These are phyloP conservation scores for Sugiyamaella floridensis DNA, from an alignment of 805 yeast genomes.

Conservation along the genomic window DNA sequence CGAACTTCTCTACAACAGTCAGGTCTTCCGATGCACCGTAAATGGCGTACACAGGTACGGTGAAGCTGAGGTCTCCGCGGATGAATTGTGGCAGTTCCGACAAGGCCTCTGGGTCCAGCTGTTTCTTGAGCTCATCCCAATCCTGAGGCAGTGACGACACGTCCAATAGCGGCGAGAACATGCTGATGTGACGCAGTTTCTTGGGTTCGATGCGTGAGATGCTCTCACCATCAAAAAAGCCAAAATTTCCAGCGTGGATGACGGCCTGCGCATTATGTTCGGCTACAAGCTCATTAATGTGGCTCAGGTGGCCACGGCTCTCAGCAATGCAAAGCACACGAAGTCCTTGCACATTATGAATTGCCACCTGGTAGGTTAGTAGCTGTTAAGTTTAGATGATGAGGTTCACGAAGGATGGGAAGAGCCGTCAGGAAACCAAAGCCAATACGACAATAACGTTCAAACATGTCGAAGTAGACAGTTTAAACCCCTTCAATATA, in stretches of 20 bases:
- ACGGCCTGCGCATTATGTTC: conserved; percentile 44
- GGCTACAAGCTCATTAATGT: conserved; percentile 44
- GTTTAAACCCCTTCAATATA: no score
- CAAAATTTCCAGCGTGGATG: conserved; percentile 73
- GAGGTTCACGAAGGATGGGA: neutral
- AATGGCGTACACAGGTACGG: conserved; percentile 68
- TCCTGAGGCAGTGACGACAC: conserved; percentile 43
- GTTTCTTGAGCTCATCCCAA: conserved; percentile 44
- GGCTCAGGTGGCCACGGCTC: conserved; percentile 45
- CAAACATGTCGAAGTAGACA: no score
- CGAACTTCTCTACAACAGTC: conserved; percentile 54
- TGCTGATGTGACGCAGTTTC: conserved; percentile 52
- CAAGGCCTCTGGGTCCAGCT: conserved; percentile 36
- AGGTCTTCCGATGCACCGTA: conserved; percentile 75
- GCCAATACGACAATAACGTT: no score
- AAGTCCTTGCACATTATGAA: conserved; percentile 17
- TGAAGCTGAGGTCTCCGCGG: conserved; percentile 36
- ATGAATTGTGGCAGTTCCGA: conserved; percentile 49
- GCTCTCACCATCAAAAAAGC: conserved; percentile 59
- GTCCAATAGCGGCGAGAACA: conserved; percentile 54
- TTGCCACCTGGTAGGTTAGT: neutral
- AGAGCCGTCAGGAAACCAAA: no score
- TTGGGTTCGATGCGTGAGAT: conserved; percentile 48
- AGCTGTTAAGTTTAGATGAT: neutral
- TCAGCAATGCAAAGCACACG: conserved; percentile 49